A percentile compares a stretch with the other conserved stretches of the same genome.
These are phyloP conservation scores for Allium fistulosum DNA, from an alignment of 106 monocot genomes.

Conservation along the genomic window DNA sequence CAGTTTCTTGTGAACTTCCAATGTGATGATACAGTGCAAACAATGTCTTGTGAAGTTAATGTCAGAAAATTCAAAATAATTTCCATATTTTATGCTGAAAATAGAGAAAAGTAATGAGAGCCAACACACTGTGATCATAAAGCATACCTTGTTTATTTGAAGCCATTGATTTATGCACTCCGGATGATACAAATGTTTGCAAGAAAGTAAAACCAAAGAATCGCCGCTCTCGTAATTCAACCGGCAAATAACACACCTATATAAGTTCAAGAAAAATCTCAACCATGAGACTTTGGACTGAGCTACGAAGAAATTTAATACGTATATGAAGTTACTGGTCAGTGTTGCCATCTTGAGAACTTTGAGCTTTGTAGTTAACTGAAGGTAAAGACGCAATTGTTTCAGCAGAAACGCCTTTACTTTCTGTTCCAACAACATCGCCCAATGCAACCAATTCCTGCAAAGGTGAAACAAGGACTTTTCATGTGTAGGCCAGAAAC, in stretches of 20 bases:
- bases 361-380: conserved; percentile 52
- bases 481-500: not conserved
- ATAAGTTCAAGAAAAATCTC: not conserved
- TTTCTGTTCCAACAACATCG: conserved; percentile 86
- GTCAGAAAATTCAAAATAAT: too few species aligned
- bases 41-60: too few species aligned
- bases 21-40: too few species aligned
- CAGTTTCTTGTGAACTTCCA: too few species aligned
- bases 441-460: conserved; percentile 91
- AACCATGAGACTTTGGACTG: not conserved
- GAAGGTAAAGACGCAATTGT: conserved; percentile 82
- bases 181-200: conserved; percentile 88
- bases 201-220: conserved; percentile 60
- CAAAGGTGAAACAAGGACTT: not conserved
- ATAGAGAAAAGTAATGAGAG: too few species aligned
- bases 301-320: not conserved
- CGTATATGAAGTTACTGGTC: conserved; percentile 51
- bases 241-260: conserved; percentile 92
- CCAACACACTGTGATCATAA: too few species aligned
- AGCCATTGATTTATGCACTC: conserved; percentile 95
- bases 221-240: conserved; percentile 86
- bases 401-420: conserved; percentile 78
- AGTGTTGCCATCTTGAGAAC: conserved; percentile 35
- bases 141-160: conserved; percentile 90
- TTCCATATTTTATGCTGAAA: too few species aligned